These are phyloP conservation scores for Cornus suecica DNA, from an alignment of 148 eudicot genomes.

Conservation along the genomic window DNA sequence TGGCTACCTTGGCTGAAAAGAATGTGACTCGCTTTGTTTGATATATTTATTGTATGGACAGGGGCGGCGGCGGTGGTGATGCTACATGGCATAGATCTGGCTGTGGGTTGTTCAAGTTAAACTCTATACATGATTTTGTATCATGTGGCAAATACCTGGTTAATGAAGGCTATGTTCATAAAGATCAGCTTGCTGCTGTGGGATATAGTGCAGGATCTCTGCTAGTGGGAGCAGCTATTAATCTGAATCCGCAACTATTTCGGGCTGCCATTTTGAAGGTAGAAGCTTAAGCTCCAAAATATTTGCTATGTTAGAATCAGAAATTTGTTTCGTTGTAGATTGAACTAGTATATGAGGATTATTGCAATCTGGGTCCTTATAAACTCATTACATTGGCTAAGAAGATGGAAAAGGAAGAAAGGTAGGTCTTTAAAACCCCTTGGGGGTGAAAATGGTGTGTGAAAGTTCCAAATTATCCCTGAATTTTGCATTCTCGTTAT, in stretches of 20 bases:
- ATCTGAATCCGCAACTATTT: constrained; percentile 65
- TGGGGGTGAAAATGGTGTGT: neutral
- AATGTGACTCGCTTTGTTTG: neutral
- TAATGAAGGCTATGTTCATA: constrained; percentile 60
- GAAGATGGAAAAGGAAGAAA: neutral
- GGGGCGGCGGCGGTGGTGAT: constrained; percentile 81
- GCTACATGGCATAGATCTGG: constrained; percentile 84
- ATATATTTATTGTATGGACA: constrained; percentile 22
- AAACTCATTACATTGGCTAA: neutral
- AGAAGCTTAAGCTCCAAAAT: neutral
- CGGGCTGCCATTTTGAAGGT: constrained; percentile 86
- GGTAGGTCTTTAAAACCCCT: neutral
- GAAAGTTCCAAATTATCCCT: neutral
- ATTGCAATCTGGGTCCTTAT: constrained; percentile 2
- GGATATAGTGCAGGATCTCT: constrained; percentile 91
- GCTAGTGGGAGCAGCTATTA: constrained; percentile 80
- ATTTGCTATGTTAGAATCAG: neutral
- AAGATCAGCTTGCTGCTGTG: constrained; percentile 63
- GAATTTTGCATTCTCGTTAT: neutral
- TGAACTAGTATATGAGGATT: neutral
- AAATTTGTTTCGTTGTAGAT: neutral
- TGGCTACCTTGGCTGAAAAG: neutral
- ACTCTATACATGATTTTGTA: constrained; percentile 75
- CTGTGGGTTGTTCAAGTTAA: constrained; percentile 68
- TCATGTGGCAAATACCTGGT: constrained; percentile 75